Evolutionary conservation across 1,139 yeast genomes (phyloP).

Genomic region (Yamadazyma mexicana): DNA sequence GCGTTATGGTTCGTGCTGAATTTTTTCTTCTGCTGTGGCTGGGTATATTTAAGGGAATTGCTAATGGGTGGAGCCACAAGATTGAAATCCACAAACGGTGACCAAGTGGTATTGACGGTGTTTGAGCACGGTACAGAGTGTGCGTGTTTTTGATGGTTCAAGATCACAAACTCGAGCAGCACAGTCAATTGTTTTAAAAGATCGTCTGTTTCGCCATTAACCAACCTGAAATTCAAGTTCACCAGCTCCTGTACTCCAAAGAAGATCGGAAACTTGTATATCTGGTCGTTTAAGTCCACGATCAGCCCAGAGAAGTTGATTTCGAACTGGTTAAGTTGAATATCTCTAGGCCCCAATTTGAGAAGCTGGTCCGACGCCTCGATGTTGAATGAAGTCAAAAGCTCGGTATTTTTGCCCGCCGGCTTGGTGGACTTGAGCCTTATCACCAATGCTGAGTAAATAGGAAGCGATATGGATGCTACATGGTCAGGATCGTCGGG

Average conservation of each 20-base stretch:
- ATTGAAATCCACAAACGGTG: constrained; percentile 61
- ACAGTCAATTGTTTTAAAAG: constrained; percentile 29
- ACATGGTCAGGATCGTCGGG: background rate
- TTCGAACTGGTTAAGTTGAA: constrained; percentile 10
- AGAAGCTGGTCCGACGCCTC: constrained; percentile 50
- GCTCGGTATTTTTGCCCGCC: constrained; percentile 51
- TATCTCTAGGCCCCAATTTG: constrained; percentile 17
- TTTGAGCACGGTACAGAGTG: background rate
- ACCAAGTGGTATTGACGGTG: constrained; percentile 55
- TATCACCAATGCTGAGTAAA: constrained; percentile 38
- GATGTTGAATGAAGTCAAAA: constrained; percentile 57
- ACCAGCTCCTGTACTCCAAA: constrained; percentile 33
- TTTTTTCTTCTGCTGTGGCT: background rate
- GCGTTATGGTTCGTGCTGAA: background rate
- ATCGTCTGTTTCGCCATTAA: constrained; percentile 27
- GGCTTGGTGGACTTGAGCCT: constrained; percentile 58
- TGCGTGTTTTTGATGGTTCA: constrained; percentile 6
- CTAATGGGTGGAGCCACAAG: constrained; percentile 47
- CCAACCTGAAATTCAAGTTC: constrained; percentile 47
- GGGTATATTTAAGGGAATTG: constrained; percentile 29
- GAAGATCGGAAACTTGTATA: constrained; percentile 29
- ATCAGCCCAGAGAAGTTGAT: constrained; percentile 43
- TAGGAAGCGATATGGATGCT: constrained; percentile 17
- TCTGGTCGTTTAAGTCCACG: constrained; percentile 25
- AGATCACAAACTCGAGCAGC: constrained; percentile 25